Evolutionary conservation across 1,139 yeast species (phyloP).

Genomic region (Pichia inconspicua): DNA sequence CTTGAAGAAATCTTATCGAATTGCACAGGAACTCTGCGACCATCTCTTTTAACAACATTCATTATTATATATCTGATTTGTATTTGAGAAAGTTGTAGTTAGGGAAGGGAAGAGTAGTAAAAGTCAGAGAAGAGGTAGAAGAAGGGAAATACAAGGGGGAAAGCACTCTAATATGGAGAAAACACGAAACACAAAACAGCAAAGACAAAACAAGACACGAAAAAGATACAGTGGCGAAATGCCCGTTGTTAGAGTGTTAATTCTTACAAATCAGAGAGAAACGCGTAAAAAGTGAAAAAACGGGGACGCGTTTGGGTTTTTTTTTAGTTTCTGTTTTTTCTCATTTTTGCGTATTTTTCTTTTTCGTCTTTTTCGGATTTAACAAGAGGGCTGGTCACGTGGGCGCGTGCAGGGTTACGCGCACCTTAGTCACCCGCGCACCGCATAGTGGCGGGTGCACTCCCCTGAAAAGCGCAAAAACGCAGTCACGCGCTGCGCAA

Average conservation of each 20-base stretch:
- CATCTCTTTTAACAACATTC: slow-evolving; percentile 54
- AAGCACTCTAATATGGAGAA: neutral
- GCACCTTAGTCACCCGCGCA: neutral
- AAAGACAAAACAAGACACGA: neutral
- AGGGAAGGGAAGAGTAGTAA: no score
- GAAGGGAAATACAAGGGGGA: neutral
- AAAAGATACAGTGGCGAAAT: neutral
- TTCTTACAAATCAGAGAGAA: neutral
- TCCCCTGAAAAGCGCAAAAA: neutral
- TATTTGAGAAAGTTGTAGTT: neutral
- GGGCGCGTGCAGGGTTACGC: neutral
- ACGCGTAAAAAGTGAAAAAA: neutral
- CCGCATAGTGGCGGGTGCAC: neutral
- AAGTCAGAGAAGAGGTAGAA: neutral
- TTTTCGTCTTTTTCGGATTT: neutral
- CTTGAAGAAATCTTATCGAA: slow-evolving; percentile 37
- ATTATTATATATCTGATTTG: slow-evolving; percentile 21
- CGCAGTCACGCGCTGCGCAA: neutral
- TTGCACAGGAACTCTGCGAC: slow-evolving; percentile 51
- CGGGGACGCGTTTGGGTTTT: neutral
- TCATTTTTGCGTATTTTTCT: neutral
- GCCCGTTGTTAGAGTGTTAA: neutral
- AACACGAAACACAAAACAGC: neutral
- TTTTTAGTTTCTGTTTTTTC: neutral
- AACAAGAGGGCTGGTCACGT: neutral